Percentiles rank a stretch among this genome's conserved stretches.
phyloP scores from a whole-genome alignment of 768 basidiomycete genomes.

The Leccinum subtestaceum region DNA sequence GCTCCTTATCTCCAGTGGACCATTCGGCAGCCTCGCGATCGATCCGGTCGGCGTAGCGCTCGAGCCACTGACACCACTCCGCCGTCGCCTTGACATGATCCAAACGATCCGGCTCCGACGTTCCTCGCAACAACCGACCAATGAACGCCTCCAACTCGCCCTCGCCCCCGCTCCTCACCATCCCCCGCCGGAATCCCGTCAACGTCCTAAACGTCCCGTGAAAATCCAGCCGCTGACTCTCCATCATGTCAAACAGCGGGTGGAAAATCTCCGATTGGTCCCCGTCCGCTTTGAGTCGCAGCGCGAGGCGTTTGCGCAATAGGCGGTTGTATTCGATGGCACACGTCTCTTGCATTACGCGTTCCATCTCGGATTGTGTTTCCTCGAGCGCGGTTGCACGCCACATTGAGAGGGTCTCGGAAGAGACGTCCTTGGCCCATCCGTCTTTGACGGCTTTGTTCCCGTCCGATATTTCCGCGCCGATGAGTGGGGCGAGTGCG shows the following conservation, averaged over 20 bases:
- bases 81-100: slow-evolving; percentile 44
- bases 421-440: slow-evolving; percentile 58
- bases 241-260: slow-evolving; percentile 74
- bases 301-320: slow-evolving; percentile 81
- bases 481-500: slow-evolving; percentile 81
- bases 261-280: slow-evolving; percentile 64
- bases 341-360: slow-evolving; percentile 55
- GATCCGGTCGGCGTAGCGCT: slow-evolving; percentile 57
- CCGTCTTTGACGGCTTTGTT: slow-evolving; percentile 46
- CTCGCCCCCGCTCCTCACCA: slow-evolving; percentile 21
- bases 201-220: slow-evolving; percentile 80
- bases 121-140: slow-evolving; percentile 42
- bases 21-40: slow-evolving; percentile 49
- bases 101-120: slow-evolving; percentile 45
- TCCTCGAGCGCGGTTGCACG: slow-evolving; percentile 50
- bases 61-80: slow-evolving; percentile 65
- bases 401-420: slow-evolving; percentile 63
- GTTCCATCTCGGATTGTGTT: slow-evolving; percentile 59
- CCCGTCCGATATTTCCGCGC: slow-evolving; percentile 65
- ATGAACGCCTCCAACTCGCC: slow-evolving; percentile 41
- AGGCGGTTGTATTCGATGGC: slow-evolving; percentile 61
- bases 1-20: slow-evolving; percentile 22
- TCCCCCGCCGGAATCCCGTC: slow-evolving; percentile 52
- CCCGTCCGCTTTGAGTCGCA: slow-evolving; percentile 49
- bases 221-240: slow-evolving; percentile 79